Evolutionary conservation across 139 green algal species (phyloP).

Genomic region (Desmodesmus armatus): DNA sequence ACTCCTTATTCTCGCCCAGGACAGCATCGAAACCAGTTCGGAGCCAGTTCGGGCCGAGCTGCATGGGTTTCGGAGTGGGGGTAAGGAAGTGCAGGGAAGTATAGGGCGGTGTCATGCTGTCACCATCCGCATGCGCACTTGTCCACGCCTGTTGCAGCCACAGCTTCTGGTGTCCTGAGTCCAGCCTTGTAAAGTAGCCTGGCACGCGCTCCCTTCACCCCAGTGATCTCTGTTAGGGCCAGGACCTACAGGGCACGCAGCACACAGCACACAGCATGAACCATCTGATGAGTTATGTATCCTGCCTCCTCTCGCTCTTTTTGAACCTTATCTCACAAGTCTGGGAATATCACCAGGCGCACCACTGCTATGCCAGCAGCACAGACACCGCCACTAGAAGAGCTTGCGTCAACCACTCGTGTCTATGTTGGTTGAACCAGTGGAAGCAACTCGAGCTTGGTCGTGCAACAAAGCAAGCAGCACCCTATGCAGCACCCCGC

Average conservation of each 20-base stretch:
- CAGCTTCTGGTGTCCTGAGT: conserved; percentile 73
- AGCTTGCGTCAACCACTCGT: too few relatives aligned
- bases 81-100: background rate
- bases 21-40: background rate
- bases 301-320: too few relatives aligned
- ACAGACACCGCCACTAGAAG: background rate
- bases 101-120: background rate
- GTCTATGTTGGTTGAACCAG: too few relatives aligned
- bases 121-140: conserved; percentile 40
- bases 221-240: conserved; percentile 80
- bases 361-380: background rate
- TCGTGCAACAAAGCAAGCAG: too few relatives aligned
- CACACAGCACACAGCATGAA: too few relatives aligned
- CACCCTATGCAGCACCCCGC: too few relatives aligned
- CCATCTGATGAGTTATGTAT: too few relatives aligned
- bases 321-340: background rate
- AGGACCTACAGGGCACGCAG: too few relatives aligned
- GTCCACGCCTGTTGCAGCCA: conserved; percentile 65
- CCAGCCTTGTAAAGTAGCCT: conserved; percentile 85
- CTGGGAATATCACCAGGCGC: background rate
- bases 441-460: too few relatives aligned
- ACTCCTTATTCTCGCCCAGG: background rate
- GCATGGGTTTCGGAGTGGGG: background rate
- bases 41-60: background rate
- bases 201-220: conserved; percentile 71